These are phyloP conservation scores for Diaporthe citri DNA, from an alignment of 2,329 filamentous ascomycete species.

Conservation along the genomic window DNA sequence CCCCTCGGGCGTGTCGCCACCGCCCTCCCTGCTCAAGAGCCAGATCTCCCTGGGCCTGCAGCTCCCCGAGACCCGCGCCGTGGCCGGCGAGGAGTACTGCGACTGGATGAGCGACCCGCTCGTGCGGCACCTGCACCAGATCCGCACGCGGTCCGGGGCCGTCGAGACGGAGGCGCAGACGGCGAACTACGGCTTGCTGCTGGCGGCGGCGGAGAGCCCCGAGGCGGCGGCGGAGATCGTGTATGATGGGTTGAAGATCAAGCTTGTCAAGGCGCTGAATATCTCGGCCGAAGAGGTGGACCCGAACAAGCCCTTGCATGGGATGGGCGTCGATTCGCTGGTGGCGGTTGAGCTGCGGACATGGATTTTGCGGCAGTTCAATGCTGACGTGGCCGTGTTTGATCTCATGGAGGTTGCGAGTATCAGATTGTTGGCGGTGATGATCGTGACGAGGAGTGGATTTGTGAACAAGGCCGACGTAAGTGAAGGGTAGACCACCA, in stretches of 20 bases:
- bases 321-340: slow-evolving; percentile 45
- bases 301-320: slow-evolving; percentile 40
- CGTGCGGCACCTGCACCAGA: slow-evolving; percentile 43
- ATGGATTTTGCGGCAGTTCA: slow-evolving; percentile 44
- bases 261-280: slow-evolving; percentile 43
- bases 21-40: slow-evolving; percentile 27
- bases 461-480: neutral
- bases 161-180: neutral
- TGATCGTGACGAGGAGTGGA: neutral
- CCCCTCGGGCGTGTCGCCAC: slow-evolving; percentile 51
- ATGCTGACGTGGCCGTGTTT: slow-evolving; percentile 45
- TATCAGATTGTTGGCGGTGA: neutral
- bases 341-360: slow-evolving; percentile 44
- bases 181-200: slow-evolving; percentile 37
- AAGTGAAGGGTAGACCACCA: too few relatives aligned
- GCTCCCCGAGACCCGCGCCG: slow-evolving; percentile 42
- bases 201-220: slow-evolving; percentile 41
- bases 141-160: slow-evolving; percentile 17
- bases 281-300: slow-evolving; percentile 43
- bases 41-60: slow-evolving; percentile 45
- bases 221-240: slow-evolving; percentile 44
- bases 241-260: slow-evolving; percentile 43
- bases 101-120: slow-evolving; percentile 44
- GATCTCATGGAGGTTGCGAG: slow-evolving; percentile 48
- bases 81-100: slow-evolving; percentile 41